Base-by-base conservation (phyloP, 495 filamentous ascomycete species). In the Neurospora sp. region DNA sequence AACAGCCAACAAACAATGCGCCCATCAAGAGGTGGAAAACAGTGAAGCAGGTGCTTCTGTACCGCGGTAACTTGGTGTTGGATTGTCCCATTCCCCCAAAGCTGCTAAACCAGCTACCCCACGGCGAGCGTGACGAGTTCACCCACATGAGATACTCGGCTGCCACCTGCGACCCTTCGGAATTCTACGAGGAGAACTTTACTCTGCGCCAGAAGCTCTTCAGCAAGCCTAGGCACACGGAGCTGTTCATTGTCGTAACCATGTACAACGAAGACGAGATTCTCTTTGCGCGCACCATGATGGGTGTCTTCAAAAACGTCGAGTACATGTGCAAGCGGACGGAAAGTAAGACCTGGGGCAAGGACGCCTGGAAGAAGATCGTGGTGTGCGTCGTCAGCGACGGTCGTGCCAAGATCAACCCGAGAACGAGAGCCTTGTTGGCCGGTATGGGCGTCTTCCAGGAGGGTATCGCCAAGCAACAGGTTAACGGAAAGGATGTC, bases 221-320 rank as follows among this genome's bases (percentile, higher is more conserved):
- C 81, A 93, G 93, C 71, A 97, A 97, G 81, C 91, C 94, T 12
- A 86, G 96, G 53, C 91, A 97, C 77, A 99, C 96, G 0, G 96
- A 99, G 84, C 86, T 99, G 0, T 98, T 99, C 82, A 98, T 99
- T 78, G 96, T 93, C 9, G 88, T 99, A 48, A 99, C 96, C 39
- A 99, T 99, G 96, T 99, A 94, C 84, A 99, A 99, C 77, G 96
- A 99, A 80, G 94, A 99, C 79, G 96, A 98, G 73, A 92, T 97
- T 73, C 87, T 98, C 20, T 97, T 99, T 78, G 94, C 96, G 44
- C 89, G 96, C 42, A 99, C 96, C 4, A 92, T 99, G 93, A 93
- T 91, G 9, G 96, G 96, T 82, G 95, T 99, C 1, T 91, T 98
- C 85, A 98, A 98, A 84, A 99, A 99, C 79, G 92, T 99, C 75